A percentile compares a stretch with the other conserved stretches of the same genome.
Conservation (phyloP, 2,329 filamentous ascomycete genomes). For the Cyclaneusma minus region DNA sequence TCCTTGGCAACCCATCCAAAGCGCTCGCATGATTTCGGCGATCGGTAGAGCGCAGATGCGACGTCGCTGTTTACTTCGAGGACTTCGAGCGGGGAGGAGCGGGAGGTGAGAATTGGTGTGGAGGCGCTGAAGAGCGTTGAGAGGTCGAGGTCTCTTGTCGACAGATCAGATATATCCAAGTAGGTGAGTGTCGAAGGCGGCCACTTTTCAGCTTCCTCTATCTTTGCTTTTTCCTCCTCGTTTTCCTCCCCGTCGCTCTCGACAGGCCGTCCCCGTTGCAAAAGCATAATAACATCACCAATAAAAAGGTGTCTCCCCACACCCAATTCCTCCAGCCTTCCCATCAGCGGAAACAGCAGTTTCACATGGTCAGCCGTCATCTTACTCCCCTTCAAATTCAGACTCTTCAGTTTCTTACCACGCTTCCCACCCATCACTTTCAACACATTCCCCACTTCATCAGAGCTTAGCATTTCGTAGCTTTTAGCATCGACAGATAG, state of each 20-base stretch:
- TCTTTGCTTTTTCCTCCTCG: slow-evolving; percentile 12
- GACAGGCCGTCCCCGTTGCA: slow-evolving; percentile 39
- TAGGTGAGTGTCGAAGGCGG: slow-evolving; percentile 51
- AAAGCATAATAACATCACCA: slow-evolving; percentile 47
- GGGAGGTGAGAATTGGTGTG: slow-evolving; percentile 39
- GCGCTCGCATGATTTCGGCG: too few species aligned
- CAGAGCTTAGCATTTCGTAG: slow-evolving; percentile 52
- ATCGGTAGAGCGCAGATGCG: too few species aligned
- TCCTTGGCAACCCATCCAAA: slow-evolving; percentile 60
- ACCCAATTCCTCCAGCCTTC: slow-evolving; percentile 63
- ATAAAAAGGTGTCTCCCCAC: slow-evolving; percentile 53
- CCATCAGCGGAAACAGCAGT: slow-evolving; percentile 47
- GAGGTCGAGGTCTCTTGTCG: slow-evolving; percentile 41
- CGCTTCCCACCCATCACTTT: slow-evolving; percentile 46
- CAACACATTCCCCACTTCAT: slow-evolving; percentile 50
- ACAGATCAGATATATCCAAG: slow-evolving; percentile 61
- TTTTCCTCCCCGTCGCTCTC: slow-evolving; percentile 10
- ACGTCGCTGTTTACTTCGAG: slow-evolving; percentile 59
- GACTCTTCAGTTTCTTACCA: slow-evolving; percentile 56
- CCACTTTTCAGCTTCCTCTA: slow-evolving; percentile 26
- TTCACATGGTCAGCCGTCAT: slow-evolving; percentile 51
- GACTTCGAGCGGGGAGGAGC: slow-evolving; percentile 56
- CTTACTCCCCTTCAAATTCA: slow-evolving; percentile 62
- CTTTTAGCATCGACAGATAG: slow-evolving; percentile 57
- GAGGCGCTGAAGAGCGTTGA: slow-evolving; percentile 33